These are phyloP conservation scores for Yamadazyma membranifaciens DNA, from an alignment of 1,139 yeast genomes.

Conservation along the genomic window DNA sequence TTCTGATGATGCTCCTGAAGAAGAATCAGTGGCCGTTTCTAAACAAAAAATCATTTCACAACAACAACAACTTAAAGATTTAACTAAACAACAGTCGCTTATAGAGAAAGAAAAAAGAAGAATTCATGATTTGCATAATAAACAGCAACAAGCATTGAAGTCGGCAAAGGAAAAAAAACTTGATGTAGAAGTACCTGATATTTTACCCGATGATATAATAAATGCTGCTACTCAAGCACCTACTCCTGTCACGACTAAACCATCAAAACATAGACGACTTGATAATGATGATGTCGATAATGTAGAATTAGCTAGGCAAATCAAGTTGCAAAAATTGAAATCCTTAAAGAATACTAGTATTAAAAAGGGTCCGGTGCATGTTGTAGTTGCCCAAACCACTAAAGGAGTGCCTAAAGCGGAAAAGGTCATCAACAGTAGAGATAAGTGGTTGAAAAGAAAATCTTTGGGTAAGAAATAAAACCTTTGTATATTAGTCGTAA, in stretches of 20 bases:
- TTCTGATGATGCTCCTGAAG: conserved; percentile 51
- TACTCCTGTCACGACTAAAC: conserved; percentile 17
- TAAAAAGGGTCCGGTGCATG: conserved; percentile 58
- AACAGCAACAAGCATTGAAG: conserved; percentile 46
- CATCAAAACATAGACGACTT: conserved; percentile 36
- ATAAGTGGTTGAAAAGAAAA: conserved; percentile 62
- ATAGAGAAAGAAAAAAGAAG: conserved; percentile 50
- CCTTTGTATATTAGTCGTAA: conserved; percentile 1
- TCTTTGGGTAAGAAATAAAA: conserved; percentile 39
- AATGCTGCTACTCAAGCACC: conserved; percentile 20
- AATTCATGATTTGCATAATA: conserved; percentile 44
- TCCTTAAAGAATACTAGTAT: conserved; percentile 39
- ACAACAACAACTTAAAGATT: conserved; percentile 31
- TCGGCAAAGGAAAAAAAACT: conserved; percentile 10
- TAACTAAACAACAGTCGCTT: conserved; percentile 33
- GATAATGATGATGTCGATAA: conserved; percentile 30
- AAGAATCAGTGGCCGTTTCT: conserved; percentile 34
- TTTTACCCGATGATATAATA: conserved; percentile 49
- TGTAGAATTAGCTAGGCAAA: conserved; percentile 27
- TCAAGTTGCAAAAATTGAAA: conserved; percentile 42
- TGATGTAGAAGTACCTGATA: conserved; percentile 42
- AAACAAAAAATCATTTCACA: conserved; percentile 32
- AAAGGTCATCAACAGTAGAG: conserved; percentile 41
- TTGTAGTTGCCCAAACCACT: conserved; percentile 33
- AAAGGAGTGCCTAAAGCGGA: conserved; percentile 49